A percentile compares a stretch with the other conserved stretches of the same genome.
Evolutionary conservation across 306 rosid species (phyloP).

Genomic region (Malus sieversii): DNA sequence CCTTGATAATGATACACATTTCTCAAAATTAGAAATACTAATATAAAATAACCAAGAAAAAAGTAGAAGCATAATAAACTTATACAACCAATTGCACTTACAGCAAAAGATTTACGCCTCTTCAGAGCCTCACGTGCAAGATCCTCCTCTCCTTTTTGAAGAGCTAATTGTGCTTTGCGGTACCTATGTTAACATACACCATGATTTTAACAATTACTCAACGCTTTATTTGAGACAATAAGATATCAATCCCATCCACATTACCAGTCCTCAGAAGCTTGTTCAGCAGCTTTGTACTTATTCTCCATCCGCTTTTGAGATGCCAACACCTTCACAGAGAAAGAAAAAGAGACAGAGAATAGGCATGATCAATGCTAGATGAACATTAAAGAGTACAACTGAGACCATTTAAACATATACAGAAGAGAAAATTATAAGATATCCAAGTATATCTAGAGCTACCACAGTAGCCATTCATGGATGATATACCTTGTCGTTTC

Average conservation of each 20-base stretch:
- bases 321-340: constrained; percentile 67
- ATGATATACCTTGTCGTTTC: neutral
- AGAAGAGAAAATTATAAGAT: neutral
- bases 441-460: neutral
- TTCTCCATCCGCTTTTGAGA: constrained; percentile 90
- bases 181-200: constrained; percentile 48
- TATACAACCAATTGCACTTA: constrained; percentile 15
- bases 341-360: neutral
- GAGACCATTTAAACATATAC: neutral
- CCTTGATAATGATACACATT: neutral
- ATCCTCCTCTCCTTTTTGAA: constrained; percentile 85
- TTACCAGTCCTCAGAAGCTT: constrained; percentile 98
- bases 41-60: neutral
- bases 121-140: constrained; percentile 97
- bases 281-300: constrained; percentile 75
- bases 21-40: neutral
- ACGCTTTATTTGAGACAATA: neutral
- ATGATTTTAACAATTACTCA: constrained; percentile 5
- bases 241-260: constrained; percentile 7
- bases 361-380: neutral
- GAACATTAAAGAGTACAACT: neutral
- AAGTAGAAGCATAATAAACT: neutral
- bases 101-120: constrained; percentile 91
- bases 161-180: constrained; percentile 87
- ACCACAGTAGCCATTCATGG: neutral